phyloP scores from a whole-genome alignment of 352 stramenopile species.

The Globisporangium canariense region DNA sequence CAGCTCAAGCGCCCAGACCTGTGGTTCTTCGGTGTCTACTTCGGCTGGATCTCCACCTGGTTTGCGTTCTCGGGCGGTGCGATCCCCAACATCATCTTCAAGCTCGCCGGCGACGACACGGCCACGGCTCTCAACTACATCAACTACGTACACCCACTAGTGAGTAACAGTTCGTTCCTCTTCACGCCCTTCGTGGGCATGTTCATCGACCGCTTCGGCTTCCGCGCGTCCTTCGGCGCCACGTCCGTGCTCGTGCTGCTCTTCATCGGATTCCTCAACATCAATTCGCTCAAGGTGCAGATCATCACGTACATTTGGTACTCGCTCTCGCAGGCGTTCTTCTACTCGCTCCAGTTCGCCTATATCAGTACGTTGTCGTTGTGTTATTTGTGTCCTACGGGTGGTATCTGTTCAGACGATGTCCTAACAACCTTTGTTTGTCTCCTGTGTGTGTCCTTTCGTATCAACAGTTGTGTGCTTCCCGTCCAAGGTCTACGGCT shows the following conservation, averaged over 20 bases:
- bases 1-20: conserved; percentile 21
- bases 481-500: conserved; percentile 32
- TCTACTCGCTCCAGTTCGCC: conserved; percentile 34
- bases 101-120: conserved; percentile 14
- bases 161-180: conserved; percentile 29
- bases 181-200: conserved; percentile 27
- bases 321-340: conserved; percentile 23
- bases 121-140: conserved; percentile 20
- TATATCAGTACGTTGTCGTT: conserved; percentile 18
- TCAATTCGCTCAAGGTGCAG: conserved; percentile 24
- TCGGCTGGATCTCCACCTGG: conserved; percentile 31
- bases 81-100: conserved; percentile 25
- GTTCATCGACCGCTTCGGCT: conserved; percentile 25
- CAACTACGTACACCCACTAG: conserved; percentile 23
- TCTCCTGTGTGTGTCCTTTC: too few species aligned
- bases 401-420: not conserved
- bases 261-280: conserved; percentile 26
- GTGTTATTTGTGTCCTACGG: conserved; percentile 9
- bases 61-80: conserved; percentile 28
- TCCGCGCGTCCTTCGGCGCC: conserved; percentile 12
- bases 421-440: too few species aligned
- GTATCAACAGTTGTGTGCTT: conserved; percentile 30
- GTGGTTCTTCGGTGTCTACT: conserved; percentile 29
- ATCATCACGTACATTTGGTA: conserved; percentile 25
- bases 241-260: conserved; percentile 21